These are phyloP conservation scores for Ramaria sp. DNA, from an alignment of 768 basidiomycete species.

Conservation along the genomic window DNA sequence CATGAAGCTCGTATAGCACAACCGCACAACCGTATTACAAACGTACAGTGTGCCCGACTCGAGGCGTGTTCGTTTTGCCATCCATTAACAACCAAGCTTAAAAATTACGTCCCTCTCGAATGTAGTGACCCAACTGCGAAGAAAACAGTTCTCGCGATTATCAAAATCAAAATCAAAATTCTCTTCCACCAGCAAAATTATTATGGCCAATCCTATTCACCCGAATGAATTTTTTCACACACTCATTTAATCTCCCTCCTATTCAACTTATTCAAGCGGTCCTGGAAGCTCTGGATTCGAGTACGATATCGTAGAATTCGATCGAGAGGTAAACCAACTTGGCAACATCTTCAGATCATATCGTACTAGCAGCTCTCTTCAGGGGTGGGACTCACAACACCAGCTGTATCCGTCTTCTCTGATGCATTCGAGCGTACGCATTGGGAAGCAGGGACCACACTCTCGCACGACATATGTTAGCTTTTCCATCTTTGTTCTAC, in stretches of 20 bases:
- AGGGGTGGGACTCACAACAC: conserved; percentile 10
- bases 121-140: conserved; percentile 28
- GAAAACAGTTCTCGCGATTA: conserved; percentile 31
- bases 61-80: conserved; percentile 13
- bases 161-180: conserved; percentile 27
- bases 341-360: not conserved
- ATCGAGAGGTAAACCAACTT: conserved; percentile 26
- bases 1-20: conserved; percentile 18
- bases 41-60: conserved; percentile 23
- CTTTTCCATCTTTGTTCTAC: too few species aligned
- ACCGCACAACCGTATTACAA: conserved; percentile 17
- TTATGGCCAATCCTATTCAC: conserved; percentile 32
- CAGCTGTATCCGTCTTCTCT: not conserved
- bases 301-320: conserved; percentile 37
- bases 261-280: conserved; percentile 22
- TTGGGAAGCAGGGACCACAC: not conserved
- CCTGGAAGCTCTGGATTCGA: conserved; percentile 35
- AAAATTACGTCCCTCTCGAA: conserved; percentile 40
- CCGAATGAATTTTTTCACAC: conserved; percentile 16
- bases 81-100: too few species aligned
- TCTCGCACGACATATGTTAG: too few species aligned
- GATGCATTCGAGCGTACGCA: not conserved
- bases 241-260: not conserved
- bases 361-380: not conserved
- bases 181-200: conserved; percentile 21